Percentiles rank a stretch among this genome's conserved stretches.
Evolutionary conservation across 305 asterid genomes (phyloP).

Genomic region (Petunia hybrid): DNA sequence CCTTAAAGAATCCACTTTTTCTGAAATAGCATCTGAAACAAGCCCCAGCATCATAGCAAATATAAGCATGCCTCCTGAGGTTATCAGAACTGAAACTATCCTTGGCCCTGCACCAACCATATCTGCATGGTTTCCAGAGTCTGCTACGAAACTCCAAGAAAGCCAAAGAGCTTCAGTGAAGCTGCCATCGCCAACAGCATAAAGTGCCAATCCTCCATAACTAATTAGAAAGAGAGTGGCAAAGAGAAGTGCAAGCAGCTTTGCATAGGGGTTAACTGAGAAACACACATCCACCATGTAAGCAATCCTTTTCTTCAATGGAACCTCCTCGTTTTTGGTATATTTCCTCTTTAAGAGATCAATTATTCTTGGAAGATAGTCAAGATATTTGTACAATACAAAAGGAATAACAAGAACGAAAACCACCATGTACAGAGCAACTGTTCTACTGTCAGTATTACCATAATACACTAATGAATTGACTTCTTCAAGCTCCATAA

Average conservation of each 20-base stretch:
- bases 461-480: slow-evolving; percentile 49
- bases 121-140: slow-evolving; percentile 96
- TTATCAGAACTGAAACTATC: slow-evolving; percentile 92
- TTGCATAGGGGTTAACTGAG: slow-evolving; percentile 94
- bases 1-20: slow-evolving; percentile 94
- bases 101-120: slow-evolving; percentile 88
- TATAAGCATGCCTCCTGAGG: slow-evolving; percentile 97
- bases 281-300: slow-evolving; percentile 92
- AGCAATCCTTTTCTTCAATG: slow-evolving; percentile 89
- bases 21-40: slow-evolving; percentile 98
- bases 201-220: slow-evolving; percentile 93
- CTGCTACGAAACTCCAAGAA: slow-evolving; percentile 96
- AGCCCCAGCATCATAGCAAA: slow-evolving; percentile 99
- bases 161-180: slow-evolving; percentile 96
- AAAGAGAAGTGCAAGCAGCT: slow-evolving; percentile 95
- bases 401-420: slow-evolving; percentile 77
- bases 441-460: slow-evolving; percentile 61
- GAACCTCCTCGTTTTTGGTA: slow-evolving; percentile 79
- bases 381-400: slow-evolving; percentile 75
- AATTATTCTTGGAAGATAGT: slow-evolving; percentile 70
- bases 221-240: slow-evolving; percentile 94
- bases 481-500: slow-evolving; percentile 51
- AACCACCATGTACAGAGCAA: slow-evolving; percentile 75
- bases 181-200: slow-evolving; percentile 92
- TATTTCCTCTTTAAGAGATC: slow-evolving; percentile 54